phyloP scores from a whole-genome alignment of 495 filamentous ascomycete species.

The Penicillium alfredii region DNA sequence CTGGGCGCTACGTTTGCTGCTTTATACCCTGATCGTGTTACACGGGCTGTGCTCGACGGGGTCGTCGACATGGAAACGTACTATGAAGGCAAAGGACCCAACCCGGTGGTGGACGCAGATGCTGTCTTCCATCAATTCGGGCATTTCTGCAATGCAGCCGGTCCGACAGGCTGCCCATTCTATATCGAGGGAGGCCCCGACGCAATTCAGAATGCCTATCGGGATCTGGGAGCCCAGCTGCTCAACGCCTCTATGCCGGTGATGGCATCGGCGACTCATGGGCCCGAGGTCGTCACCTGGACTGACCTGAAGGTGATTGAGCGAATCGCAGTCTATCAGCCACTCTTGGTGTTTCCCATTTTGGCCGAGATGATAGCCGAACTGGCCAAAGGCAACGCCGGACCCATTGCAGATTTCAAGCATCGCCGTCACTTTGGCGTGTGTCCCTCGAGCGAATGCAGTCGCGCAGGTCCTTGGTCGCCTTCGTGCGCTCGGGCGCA shows the following conservation, averaged over 20 bases:
- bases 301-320: conserved; percentile 34
- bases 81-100: conserved; percentile 35
- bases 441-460: conserved; percentile 37
- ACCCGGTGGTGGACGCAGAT: conserved; percentile 45
- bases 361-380: conserved; percentile 50
- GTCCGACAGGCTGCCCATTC: conserved; percentile 35
- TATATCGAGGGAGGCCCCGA: conserved; percentile 33
- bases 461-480: conserved; percentile 31
- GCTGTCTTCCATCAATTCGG: conserved; percentile 43
- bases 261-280: conserved; percentile 23
- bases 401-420: conserved; percentile 44
- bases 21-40: conserved; percentile 48
- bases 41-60: conserved; percentile 46
- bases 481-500: conserved; percentile 38
- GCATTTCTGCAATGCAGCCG: conserved; percentile 42
- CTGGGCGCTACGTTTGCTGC: conserved; percentile 54
- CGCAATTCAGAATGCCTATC: conserved; percentile 38
- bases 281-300: conserved; percentile 39
- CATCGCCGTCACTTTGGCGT: conserved; percentile 24
- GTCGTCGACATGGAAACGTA: conserved; percentile 49
- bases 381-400: conserved; percentile 50
- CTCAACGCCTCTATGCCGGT: conserved; percentile 44
- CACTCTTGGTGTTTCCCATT: conserved; percentile 50
- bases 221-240: conserved; percentile 31
- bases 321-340: conserved; percentile 46